phyloP scores from a whole-genome alignment of 2,329 filamentous ascomycete species.

The Pseudogymnoascus sp. region DNA sequence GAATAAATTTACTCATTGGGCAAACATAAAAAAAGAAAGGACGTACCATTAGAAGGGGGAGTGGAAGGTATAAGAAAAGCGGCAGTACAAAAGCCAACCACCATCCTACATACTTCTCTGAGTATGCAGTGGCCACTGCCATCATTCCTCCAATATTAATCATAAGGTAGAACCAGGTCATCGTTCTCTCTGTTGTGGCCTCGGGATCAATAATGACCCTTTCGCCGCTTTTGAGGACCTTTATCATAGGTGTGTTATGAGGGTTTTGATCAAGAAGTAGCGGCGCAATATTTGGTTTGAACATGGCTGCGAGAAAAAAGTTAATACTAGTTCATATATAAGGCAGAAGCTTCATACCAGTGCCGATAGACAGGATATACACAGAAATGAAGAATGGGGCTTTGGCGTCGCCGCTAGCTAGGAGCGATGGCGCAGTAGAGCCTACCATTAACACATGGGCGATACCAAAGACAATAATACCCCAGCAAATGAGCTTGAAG shows the following conservation, averaged over 20 bases:
- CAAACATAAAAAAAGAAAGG: conserved; percentile 15
- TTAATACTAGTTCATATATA: conserved; percentile 6
- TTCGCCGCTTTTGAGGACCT: conserved; percentile 43
- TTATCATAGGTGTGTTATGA: conserved; percentile 34
- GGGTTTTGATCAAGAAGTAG: conserved; percentile 50
- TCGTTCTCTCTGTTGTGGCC: conserved; percentile 50
- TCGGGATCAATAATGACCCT: conserved; percentile 52
- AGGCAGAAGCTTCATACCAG: conserved; percentile 19
- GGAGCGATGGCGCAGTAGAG: conserved; percentile 26
- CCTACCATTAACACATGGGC: conserved; percentile 39
- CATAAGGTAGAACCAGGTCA: conserved; percentile 59
- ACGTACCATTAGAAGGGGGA: conserved; percentile 41
- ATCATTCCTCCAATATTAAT: conserved; percentile 55
- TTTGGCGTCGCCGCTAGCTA: conserved; percentile 25
- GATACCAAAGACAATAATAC: conserved; percentile 44
- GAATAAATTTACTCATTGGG: not conserved
- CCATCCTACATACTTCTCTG: conserved; percentile 41
- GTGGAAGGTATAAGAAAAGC: conserved; percentile 53
- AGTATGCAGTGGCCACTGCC: conserved; percentile 34
- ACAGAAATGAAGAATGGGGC: conserved; percentile 29
- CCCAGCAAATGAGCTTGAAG: conserved; percentile 49
- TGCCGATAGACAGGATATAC: conserved; percentile 27
- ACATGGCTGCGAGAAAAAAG: conserved; percentile 40
- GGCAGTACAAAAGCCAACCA: conserved; percentile 63
- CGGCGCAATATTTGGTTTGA: conserved; percentile 62